Conservation (phyloP, 257 asterid genomes). For the Salvia hispanica region DNA sequence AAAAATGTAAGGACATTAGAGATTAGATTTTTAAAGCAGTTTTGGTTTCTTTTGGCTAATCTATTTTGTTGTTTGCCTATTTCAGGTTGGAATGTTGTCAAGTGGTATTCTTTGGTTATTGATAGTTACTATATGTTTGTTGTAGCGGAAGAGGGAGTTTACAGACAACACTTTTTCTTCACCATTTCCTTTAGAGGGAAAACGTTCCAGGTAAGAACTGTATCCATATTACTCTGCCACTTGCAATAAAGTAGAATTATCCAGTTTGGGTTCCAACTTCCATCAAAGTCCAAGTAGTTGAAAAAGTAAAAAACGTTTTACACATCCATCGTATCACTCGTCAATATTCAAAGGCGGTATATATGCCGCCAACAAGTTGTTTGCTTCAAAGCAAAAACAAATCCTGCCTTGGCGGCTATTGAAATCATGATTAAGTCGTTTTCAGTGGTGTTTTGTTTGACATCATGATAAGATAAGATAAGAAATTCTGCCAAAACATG, state of each 20-base stretch:
- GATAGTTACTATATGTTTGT: slow-evolving; percentile 30
- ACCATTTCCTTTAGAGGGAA: slow-evolving; percentile 17
- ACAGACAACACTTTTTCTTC: slow-evolving; percentile 14
- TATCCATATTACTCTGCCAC: slow-evolving; percentile 18
- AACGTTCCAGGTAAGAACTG: slow-evolving; percentile 26
- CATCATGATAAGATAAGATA: slow-evolving; percentile 28
- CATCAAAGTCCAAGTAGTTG: not conserved
- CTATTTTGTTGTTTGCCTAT: not conserved
- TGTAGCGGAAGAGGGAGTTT: slow-evolving; percentile 29
- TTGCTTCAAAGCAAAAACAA: not conserved
- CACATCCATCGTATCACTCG: slow-evolving; percentile 26
- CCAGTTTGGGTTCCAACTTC: slow-evolving; percentile 14
- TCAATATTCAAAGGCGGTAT: not conserved
- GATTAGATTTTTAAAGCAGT: not conserved
- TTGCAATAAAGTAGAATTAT: slow-evolving; percentile 15
- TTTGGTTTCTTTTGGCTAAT: not conserved
- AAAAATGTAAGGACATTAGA: slow-evolving; percentile 42
- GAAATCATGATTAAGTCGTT: slow-evolving; percentile 23
- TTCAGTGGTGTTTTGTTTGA: not conserved
- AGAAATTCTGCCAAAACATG: not conserved
- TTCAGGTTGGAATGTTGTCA: slow-evolving; percentile 43
- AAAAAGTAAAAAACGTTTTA: not conserved
- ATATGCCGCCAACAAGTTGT: not conserved
- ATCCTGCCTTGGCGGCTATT: slow-evolving; percentile 14
- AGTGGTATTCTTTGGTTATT: slow-evolving; percentile 33